Percentiles rank a stretch among this genome's conserved stretches.
phyloP scores from a whole-genome alignment of 192 early-diverging fungal species.

The Mortierella alpina region DNA sequence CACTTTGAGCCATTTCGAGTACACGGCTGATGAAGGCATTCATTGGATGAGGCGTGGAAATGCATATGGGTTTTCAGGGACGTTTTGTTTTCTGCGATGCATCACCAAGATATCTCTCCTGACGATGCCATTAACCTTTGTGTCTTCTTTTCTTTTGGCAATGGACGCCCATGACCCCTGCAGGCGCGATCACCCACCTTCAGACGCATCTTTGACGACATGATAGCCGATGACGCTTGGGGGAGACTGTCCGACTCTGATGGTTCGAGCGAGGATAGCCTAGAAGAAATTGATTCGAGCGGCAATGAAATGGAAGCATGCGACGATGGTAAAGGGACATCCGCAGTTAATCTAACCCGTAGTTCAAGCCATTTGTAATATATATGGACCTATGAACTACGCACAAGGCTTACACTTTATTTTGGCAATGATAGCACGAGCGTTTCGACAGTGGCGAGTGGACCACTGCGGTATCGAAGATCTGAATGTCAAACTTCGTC shows the following conservation, averaged over 20 bases:
- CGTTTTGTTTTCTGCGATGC: too few relatives aligned
- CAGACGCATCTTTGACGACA: conserved; percentile 36
- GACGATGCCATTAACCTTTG: neutral
- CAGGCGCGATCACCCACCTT: conserved; percentile 38
- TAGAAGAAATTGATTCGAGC: neutral
- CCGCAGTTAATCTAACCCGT: too few relatives aligned
- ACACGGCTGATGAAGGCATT: too few relatives aligned
- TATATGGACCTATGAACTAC: too few relatives aligned
- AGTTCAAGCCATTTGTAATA: too few relatives aligned
- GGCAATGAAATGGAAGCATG: neutral
- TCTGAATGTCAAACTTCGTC: neutral
- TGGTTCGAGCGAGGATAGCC: neutral
- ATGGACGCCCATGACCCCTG: neutral
- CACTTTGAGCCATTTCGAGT: too few relatives aligned
- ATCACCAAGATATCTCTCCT: too few relatives aligned
- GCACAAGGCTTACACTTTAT: too few relatives aligned
- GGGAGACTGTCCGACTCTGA: neutral
- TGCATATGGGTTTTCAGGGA: too few relatives aligned
- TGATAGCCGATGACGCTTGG: conserved; percentile 29
- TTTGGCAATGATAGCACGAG: too few relatives aligned
- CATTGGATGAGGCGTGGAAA: too few relatives aligned
- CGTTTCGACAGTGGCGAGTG: too few relatives aligned
- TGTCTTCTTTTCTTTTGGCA: neutral
- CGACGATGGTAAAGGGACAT: neutral
- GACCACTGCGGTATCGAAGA: neutral